A percentile compares a stretch with the other conserved stretches of the same genome.
phyloP scores from a whole-genome alignment of 257 asterid species.

The Salvia hispanica region DNA sequence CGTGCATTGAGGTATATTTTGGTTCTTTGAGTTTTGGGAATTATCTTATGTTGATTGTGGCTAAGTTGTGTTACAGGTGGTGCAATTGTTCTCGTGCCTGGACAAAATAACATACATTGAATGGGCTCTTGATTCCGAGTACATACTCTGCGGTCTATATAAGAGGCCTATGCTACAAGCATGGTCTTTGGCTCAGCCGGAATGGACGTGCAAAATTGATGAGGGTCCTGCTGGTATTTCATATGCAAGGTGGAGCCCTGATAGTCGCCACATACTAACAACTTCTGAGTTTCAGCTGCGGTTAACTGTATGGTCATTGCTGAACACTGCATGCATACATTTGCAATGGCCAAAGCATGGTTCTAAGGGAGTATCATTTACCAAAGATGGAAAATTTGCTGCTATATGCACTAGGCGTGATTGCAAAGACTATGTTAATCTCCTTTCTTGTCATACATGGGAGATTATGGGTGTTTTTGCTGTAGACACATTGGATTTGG shows the following conservation, averaged over 20 bases:
- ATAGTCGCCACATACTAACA: constrained; percentile 97
- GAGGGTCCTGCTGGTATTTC: constrained; percentile 97
- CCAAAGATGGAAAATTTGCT: constrained; percentile 94
- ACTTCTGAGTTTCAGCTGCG: constrained; percentile 94
- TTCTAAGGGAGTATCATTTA: constrained; percentile 91
- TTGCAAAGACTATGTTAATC: constrained; percentile 95
- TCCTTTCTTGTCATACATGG: constrained; percentile 86
- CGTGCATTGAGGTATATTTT: neutral
- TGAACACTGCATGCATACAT: constrained; percentile 94
- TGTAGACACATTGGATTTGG: constrained; percentile 91
- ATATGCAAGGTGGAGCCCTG: constrained; percentile 99
- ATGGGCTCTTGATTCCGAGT: constrained; percentile 97
- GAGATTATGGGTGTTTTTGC: constrained; percentile 95
- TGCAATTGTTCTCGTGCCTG: constrained; percentile 88
- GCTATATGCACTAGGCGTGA: constrained; percentile 98
- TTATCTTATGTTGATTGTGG: constrained; percentile 22
- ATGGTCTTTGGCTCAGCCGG: constrained; percentile 94
- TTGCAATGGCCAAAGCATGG: constrained; percentile 98
- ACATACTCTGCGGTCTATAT: constrained; percentile 86
- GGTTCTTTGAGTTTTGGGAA: constrained; percentile 24
- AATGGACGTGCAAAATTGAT: constrained; percentile 99
- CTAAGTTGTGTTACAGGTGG: constrained; percentile 55
- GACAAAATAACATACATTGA: constrained; percentile 91
- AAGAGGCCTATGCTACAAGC: constrained; percentile 98
- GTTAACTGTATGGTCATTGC: constrained; percentile 90